Conservation (phyloP, 345 rosid genomes). For the Excoecaria cochinchinensis region DNA sequence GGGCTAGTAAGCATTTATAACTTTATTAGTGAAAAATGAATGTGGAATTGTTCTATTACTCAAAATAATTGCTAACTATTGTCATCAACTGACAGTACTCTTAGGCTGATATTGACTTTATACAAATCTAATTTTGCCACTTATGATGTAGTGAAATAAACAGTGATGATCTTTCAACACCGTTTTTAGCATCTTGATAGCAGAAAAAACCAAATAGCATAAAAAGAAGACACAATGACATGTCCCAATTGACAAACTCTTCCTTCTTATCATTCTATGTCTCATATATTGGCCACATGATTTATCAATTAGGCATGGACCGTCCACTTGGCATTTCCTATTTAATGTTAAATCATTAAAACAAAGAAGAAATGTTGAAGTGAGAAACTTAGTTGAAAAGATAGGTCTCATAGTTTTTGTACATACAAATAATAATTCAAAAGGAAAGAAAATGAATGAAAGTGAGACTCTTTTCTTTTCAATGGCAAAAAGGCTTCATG, state of each 20-base stretch:
- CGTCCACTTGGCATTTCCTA: not conserved
- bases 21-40: not conserved
- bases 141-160: not conserved
- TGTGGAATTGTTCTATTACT: not conserved
- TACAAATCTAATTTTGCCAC: not conserved
- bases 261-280: not conserved
- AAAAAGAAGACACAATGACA: not conserved
- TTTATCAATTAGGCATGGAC: not conserved
- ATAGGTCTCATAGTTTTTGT: not conserved
- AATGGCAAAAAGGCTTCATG: not conserved
- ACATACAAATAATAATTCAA: not conserved
- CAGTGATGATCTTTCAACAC: not conserved
- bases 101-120: not conserved
- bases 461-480: not conserved
- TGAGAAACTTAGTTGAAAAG: not conserved
- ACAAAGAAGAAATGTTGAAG: not conserved
- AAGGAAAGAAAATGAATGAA: not conserved
- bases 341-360: not conserved
- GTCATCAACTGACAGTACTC: not conserved
- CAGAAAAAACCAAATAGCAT: not conserved
- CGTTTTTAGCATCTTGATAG: not conserved
- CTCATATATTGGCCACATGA: not conserved
- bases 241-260: not conserved
- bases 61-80: not conserved
- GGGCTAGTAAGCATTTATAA: no score